Percentiles rank a stretch among this genome's conserved stretches.
phyloP scores from a whole-genome alignment of 805 yeast genomes.

The Millerago galiae region DNA sequence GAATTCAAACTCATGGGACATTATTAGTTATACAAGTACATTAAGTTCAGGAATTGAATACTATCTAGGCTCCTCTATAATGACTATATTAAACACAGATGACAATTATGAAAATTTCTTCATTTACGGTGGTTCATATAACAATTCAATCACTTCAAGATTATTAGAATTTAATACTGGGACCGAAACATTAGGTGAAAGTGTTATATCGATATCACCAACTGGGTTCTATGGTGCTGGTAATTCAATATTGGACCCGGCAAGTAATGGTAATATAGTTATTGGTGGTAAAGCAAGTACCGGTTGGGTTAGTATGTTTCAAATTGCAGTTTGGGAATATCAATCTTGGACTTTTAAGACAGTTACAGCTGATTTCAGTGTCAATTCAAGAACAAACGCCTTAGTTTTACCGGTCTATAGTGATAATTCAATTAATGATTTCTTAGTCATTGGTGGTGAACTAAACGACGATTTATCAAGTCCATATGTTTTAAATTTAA shows the following conservation, averaged over 20 bases:
- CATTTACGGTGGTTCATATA: slow-evolving; percentile 45
- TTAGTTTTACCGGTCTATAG: slow-evolving; percentile 49
- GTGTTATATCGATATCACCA: slow-evolving; percentile 46
- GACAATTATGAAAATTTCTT: slow-evolving; percentile 34
- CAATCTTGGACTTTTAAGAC: slow-evolving; percentile 59
- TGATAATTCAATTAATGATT: slow-evolving; percentile 22
- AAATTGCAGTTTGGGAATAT: slow-evolving; percentile 68
- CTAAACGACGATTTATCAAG: slow-evolving; percentile 39
- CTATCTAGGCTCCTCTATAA: slow-evolving; percentile 30
- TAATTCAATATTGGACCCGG: slow-evolving; percentile 30
- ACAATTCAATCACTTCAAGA: slow-evolving; percentile 31
- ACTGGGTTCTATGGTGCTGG: slow-evolving; percentile 50
- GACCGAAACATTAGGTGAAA: slow-evolving; percentile 29
- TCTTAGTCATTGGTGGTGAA: slow-evolving; percentile 60
- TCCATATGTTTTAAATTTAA: slow-evolving; percentile 18
- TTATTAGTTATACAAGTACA: slow-evolving; percentile 13
- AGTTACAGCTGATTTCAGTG: slow-evolving; percentile 25
- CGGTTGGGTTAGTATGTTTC: slow-evolving; percentile 72
- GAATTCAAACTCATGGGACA: slow-evolving; percentile 10
- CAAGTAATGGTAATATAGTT: slow-evolving; percentile 42
- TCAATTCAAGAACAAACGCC: slow-evolving; percentile 50
- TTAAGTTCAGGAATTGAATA: slow-evolving; percentile 6
- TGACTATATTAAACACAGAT: slow-evolving; percentile 31
- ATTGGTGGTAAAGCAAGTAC: slow-evolving; percentile 58
- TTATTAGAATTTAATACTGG: slow-evolving; percentile 38